Conservation (phyloP, 257 asterid species). For the Lycium barbarum region DNA sequence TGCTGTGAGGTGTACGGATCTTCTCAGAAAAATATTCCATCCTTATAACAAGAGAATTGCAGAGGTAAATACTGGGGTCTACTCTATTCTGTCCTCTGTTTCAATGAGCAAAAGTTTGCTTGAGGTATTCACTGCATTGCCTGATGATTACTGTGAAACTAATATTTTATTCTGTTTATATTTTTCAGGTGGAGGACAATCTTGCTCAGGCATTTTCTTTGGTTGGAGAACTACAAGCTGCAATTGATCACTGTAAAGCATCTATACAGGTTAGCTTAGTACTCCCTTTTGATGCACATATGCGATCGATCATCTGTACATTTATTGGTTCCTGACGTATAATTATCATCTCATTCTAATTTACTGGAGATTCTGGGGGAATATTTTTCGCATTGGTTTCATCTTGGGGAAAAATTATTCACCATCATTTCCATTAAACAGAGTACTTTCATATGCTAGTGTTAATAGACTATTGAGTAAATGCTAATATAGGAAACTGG, state of each 20-base stretch:
- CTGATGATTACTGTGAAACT: neutral
- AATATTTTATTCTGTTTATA: conserved; percentile 15
- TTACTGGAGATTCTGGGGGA: neutral
- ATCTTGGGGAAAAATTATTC: neutral
- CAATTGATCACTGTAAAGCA: conserved; percentile 73
- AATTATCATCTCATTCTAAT: neutral
- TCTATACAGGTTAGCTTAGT: conserved; percentile 63
- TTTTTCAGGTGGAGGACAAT: conserved; percentile 73
- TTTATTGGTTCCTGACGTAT: neutral
- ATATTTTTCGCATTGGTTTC: neutral
- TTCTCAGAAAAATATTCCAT: conserved; percentile 56
- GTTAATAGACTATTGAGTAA: neutral
- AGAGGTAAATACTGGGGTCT: conserved; percentile 55
- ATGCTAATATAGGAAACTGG: neutral
- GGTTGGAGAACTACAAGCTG: conserved; percentile 69
- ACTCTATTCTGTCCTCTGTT: conserved; percentile 11
- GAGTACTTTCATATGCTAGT: neutral
- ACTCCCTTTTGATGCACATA: neutral
- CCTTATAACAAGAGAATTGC: conserved; percentile 86
- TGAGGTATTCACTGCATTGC: neutral
- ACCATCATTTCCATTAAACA: neutral
- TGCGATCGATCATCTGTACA: neutral
- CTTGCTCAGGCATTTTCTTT: conserved; percentile 77
- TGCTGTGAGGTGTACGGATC: conserved; percentile 51
- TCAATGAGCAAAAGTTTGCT: conserved; percentile 4